These are phyloP conservation scores for Conticribra weissflogii DNA, from an alignment of 108 stramenopile species.

Conservation along the genomic window DNA sequence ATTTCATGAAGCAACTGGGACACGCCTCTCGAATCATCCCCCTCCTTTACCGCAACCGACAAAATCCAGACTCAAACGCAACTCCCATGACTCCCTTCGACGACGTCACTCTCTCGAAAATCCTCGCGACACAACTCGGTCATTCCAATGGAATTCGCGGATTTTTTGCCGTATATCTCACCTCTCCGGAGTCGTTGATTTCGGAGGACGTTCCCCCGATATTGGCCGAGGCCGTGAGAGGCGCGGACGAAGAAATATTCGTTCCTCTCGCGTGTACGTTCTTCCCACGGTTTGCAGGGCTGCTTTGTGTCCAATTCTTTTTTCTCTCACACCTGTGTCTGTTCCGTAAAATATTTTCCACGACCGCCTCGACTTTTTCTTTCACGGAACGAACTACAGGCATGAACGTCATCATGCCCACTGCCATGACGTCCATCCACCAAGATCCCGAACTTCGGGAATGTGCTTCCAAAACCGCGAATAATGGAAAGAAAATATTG, in stretches of 20 bases:
- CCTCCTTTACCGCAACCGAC: slow-evolving; percentile 18
- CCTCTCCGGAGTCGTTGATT: slow-evolving; percentile 32
- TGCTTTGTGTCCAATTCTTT: too few relatives aligned
- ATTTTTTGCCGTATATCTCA: slow-evolving; percentile 76
- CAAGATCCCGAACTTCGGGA: slow-evolving; percentile 49
- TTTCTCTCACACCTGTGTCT: too few relatives aligned
- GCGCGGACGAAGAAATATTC: slow-evolving; percentile 44
- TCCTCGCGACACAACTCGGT: slow-evolving; percentile 27
- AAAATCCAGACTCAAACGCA: background rate
- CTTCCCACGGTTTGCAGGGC: too few relatives aligned
- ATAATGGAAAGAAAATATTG: slow-evolving; percentile 53
- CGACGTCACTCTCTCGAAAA: background rate
- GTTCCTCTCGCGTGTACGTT: slow-evolving; percentile 57
- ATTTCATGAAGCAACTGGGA: slow-evolving; percentile 47
- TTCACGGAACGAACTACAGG: background rate
- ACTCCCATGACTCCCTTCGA: background rate
- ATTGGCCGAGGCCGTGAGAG: slow-evolving; percentile 45
- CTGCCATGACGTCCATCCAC: slow-evolving; percentile 74
- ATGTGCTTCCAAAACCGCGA: slow-evolving; percentile 57
- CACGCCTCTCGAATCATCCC: slow-evolving; percentile 44
- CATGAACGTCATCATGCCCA: slow-evolving; percentile 85
- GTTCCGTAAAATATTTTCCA: too few relatives aligned
- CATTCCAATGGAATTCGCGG: slow-evolving; percentile 82
- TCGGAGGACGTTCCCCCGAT: slow-evolving; percentile 41
- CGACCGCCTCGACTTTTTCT: slow-evolving; percentile 1